Percentiles rank a stretch among this genome's conserved stretches.
These are phyloP conservation scores for Phoma sp. DNA, from an alignment of 2,329 filamentous ascomycete genomes.

Conservation along the genomic window DNA sequence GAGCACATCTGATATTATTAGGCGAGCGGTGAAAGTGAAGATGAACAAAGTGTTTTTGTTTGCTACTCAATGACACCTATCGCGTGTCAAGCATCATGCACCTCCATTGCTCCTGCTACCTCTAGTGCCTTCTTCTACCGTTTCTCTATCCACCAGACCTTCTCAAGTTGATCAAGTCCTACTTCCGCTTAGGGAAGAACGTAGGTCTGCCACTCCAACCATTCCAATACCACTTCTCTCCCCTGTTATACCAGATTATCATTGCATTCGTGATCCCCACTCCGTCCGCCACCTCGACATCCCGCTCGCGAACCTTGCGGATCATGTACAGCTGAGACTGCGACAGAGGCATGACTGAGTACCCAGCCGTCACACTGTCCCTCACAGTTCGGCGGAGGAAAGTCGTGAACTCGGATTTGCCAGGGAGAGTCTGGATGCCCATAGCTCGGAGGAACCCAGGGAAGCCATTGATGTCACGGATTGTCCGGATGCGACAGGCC, in stretches of 20 bases:
- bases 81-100: too few species aligned
- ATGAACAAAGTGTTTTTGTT: too few species aligned
- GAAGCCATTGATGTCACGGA: conserved; percentile 53
- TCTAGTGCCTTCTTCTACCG: too few species aligned
- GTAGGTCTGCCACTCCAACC: conserved; percentile 20
- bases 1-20: too few species aligned
- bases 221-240: conserved; percentile 23
- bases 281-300: conserved; percentile 23
- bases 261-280: conserved; percentile 17
- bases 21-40: too few species aligned
- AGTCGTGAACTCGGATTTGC: conserved; percentile 26
- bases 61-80: too few species aligned
- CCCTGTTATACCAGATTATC: conserved; percentile 21
- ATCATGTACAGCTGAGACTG: conserved; percentile 36
- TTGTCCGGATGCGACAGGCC: conserved; percentile 52
- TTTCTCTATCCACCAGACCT: too few species aligned
- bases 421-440: conserved; percentile 44
- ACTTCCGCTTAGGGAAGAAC: conserved; percentile 24
- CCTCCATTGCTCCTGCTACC: too few species aligned
- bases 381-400: conserved; percentile 33
- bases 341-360: conserved; percentile 30
- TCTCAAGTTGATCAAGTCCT: too few species aligned
- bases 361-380: conserved; percentile 31
- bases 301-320: conserved; percentile 24
- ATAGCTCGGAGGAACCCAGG: conserved; percentile 53